These are phyloP conservation scores for Rhizopus delemar DNA, from an alignment of 371 early-diverging fungal species.

Conservation along the genomic window DNA sequence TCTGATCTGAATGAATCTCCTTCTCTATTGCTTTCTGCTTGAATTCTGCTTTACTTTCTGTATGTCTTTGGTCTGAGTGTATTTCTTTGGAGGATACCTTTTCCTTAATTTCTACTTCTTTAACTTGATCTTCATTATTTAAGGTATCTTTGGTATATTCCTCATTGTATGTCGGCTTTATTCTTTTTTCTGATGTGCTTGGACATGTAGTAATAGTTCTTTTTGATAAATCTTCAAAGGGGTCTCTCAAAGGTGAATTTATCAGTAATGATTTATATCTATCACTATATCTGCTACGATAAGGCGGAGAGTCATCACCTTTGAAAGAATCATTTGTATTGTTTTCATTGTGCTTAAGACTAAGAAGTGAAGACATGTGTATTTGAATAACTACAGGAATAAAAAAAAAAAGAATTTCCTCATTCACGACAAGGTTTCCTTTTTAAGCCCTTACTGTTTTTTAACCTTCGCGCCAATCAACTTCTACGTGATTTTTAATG, in stretches of 20 bases:
- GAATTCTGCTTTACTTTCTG: background rate
- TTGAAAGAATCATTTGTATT: background rate
- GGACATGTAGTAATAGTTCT: background rate
- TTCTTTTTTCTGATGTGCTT: background rate
- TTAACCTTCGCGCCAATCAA: no score
- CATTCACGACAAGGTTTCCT: no score
- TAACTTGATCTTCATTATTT: constrained; percentile 18
- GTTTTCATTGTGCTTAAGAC: background rate
- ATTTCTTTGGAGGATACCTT: background rate
- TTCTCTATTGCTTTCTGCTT: background rate
- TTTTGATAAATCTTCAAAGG: background rate
- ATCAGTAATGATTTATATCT: constrained; percentile 7
- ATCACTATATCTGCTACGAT: constrained; percentile 4
- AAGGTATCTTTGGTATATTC: constrained; percentile 8
- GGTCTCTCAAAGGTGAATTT: constrained; percentile 8
- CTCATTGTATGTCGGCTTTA: background rate
- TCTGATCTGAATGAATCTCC: no score
- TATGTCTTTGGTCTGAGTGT: background rate
- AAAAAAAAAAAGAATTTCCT: background rate
- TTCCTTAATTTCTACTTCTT: constrained; percentile 2
- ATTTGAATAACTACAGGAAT: background rate
- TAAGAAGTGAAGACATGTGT: background rate
- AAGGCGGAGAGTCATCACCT: constrained; percentile 1
- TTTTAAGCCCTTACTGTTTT: no score
- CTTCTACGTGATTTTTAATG: no score